Percentiles rank a stretch among this genome's conserved stretches.
These are phyloP conservation scores for Crucihimalaya himalaica DNA, from an alignment of 345 rosid genomes.

Conservation along the genomic window DNA sequence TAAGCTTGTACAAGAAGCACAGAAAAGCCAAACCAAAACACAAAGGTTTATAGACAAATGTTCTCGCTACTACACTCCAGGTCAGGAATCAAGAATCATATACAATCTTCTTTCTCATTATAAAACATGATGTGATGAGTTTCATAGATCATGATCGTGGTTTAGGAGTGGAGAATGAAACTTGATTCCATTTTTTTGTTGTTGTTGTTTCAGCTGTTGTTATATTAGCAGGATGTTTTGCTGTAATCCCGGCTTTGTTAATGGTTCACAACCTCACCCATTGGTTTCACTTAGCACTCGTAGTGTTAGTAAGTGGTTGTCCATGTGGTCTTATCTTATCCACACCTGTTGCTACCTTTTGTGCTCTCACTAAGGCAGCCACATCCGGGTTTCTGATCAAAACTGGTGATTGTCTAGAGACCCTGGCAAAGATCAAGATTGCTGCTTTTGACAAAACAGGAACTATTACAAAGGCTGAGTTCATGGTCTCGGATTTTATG, in stretches of 20 bases:
- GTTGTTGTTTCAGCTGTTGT: slow-evolving; percentile 51
- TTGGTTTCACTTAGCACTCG: slow-evolving; percentile 80
- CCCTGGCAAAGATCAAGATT: slow-evolving; percentile 61
- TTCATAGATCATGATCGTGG: neutral
- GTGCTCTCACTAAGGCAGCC: slow-evolving; percentile 88
- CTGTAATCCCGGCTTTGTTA: slow-evolving; percentile 52
- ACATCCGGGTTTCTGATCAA: slow-evolving; percentile 75
- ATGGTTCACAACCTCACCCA: slow-evolving; percentile 42
- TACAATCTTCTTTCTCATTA: slow-evolving; percentile 1
- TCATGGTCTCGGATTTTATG: slow-evolving; percentile 57
- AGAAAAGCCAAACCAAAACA: slow-evolving; percentile 68
- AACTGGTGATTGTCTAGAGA: slow-evolving; percentile 76
- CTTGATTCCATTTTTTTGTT: slow-evolving; percentile 1
- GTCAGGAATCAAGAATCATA: slow-evolving; percentile 38
- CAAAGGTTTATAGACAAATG: slow-evolving; percentile 77
- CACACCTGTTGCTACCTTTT: slow-evolving; percentile 86
- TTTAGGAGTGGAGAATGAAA: neutral
- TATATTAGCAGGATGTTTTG: slow-evolving; percentile 52
- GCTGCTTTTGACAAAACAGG: slow-evolving; percentile 91
- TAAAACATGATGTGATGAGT: neutral
- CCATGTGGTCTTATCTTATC: slow-evolving; percentile 90
- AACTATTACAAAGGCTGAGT: slow-evolving; percentile 85
- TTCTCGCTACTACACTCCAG: slow-evolving; percentile 80
- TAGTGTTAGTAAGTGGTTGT: slow-evolving; percentile 82
- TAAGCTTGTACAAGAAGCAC: slow-evolving; percentile 93